Conservation (phyloP, 106 monocot genomes). For the Cymbidium sinense region DNA sequence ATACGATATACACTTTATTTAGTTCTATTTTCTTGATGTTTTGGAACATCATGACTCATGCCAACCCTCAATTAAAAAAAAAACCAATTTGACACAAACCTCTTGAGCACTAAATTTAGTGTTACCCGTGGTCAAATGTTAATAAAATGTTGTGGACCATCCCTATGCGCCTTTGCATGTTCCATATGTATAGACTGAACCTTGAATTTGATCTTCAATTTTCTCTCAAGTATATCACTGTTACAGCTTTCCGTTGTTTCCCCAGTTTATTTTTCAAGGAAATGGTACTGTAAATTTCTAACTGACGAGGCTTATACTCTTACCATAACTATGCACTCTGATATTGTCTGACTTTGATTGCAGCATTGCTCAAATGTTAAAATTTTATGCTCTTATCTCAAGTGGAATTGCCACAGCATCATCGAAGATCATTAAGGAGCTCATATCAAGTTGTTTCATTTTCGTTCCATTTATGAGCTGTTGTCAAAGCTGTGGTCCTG, state of each 20-base stretch:
- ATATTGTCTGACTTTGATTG: constrained; percentile 1
- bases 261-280: not conserved
- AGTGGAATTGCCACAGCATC: constrained; percentile 25
- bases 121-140: not conserved
- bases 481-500: constrained; percentile 18
- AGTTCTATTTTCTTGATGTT: not conserved
- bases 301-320: not conserved
- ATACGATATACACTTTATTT: not conserved
- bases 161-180: not conserved
- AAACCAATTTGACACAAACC: too few species aligned
- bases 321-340: not conserved
- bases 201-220: not conserved
- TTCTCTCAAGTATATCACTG: not conserved
- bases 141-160: not conserved
- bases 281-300: not conserved
- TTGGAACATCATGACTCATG: not conserved
- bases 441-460: constrained; percentile 46
- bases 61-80: not conserved
- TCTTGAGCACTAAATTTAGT: not conserved
- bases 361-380: constrained; percentile 82
- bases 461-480: constrained; percentile 54
- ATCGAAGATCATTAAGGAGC: constrained; percentile 28
- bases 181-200: not conserved
- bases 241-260: not conserved
- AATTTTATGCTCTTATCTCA: constrained; percentile 64